Conservation (phyloP, 2,329 filamentous ascomycete species). For the Zelopaecilomyces penicillatus region DNA sequence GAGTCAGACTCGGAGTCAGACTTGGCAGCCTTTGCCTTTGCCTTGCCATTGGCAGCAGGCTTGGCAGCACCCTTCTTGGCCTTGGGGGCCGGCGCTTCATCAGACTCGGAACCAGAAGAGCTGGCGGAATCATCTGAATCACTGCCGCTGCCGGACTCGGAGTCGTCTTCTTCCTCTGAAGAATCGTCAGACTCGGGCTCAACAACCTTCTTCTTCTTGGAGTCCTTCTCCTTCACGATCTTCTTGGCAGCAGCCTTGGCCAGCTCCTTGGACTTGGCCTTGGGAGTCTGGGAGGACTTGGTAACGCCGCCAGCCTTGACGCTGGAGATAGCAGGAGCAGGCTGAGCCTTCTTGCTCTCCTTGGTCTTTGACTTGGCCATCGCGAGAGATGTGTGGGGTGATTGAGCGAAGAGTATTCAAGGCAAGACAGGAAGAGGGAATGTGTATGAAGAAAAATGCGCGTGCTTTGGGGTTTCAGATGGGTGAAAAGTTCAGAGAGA, state of each 20-base stretch:
- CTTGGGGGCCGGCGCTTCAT: constrained; percentile 24
- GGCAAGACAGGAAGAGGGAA: not conserved
- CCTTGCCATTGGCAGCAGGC: constrained; percentile 23
- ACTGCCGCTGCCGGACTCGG: constrained; percentile 13
- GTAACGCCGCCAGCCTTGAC: constrained; percentile 60
- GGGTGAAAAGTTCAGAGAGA: too few species aligned
- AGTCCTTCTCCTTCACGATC: constrained; percentile 34
- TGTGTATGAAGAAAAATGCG: not conserved
- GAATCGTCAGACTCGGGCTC: constrained; percentile 32
- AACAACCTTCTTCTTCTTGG: constrained; percentile 38
- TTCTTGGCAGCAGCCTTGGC: constrained; percentile 54
- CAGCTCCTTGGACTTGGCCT: constrained; percentile 58
- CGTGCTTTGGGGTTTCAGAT: too few species aligned
- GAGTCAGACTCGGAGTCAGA: constrained; percentile 22
- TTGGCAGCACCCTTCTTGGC: constrained; percentile 34
- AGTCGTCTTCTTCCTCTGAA: constrained; percentile 23
- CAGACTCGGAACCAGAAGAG: constrained; percentile 23
- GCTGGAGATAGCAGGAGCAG: constrained; percentile 36
- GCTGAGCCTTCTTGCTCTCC: constrained; percentile 44
- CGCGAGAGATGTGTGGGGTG: constrained; percentile 22
- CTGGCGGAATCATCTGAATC: constrained; percentile 29
- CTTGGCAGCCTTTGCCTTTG: constrained; percentile 18
- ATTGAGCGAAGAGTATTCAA: not conserved
- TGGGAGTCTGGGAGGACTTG: constrained; percentile 58
- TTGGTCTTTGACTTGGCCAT: constrained; percentile 62